These are phyloP conservation scores for Carex pumila DNA, from an alignment of 176 grass and related monocot genomes.

Conservation along the genomic window DNA sequence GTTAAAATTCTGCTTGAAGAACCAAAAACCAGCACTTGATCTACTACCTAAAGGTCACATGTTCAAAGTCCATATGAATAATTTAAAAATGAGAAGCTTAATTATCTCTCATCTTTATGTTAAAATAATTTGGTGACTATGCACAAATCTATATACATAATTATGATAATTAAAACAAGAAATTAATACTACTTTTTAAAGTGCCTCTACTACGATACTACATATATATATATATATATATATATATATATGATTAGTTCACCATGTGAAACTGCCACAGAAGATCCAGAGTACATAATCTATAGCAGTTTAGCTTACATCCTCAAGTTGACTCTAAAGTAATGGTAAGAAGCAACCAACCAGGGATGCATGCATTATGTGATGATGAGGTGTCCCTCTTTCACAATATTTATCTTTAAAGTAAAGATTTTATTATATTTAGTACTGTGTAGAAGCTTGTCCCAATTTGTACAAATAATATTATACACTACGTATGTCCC, in stretches of 20 bases:
- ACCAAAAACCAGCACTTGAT: background rate
- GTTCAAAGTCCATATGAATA: no score
- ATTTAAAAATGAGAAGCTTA: no score
- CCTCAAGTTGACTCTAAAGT: conserved; percentile 34
- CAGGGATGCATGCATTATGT: background rate
- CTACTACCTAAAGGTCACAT: no score
- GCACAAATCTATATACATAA: no score
- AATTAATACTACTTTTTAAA: no score
- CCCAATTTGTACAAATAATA: background rate
- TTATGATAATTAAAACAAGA: no score
- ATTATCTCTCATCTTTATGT: no score
- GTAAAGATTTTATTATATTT: conserved; percentile 18
- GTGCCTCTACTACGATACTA: no score
- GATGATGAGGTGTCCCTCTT: conserved; percentile 20
- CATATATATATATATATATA: no score
- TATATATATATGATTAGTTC: no score
- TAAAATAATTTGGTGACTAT: no score
- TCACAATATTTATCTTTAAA: conserved; percentile 1
- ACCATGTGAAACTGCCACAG: background rate
- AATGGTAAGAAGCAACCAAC: conserved; percentile 22
- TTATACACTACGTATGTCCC: background rate
- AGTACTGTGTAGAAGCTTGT: conserved; percentile 8
- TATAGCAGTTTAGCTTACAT: conserved; percentile 21
- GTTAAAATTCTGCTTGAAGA: background rate
- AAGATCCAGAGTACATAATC: conserved; percentile 11